Conservation (phyloP, 2,329 filamentous ascomycete genomes). For the Raffaelea deltoideospora region DNA sequence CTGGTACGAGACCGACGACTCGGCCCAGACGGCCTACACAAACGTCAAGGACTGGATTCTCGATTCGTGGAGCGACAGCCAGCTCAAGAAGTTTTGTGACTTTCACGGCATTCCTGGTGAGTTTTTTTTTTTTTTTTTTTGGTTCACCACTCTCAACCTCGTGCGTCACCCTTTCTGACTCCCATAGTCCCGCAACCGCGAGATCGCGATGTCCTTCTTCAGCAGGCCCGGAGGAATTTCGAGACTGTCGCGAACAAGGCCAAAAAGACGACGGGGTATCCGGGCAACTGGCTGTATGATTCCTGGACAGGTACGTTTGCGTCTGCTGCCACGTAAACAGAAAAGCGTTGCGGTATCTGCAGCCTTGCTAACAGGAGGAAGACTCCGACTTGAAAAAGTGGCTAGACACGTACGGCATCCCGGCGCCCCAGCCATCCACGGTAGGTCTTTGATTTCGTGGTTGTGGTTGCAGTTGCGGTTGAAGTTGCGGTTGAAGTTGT, state of each 20-base stretch:
- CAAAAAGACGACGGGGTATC: constrained; percentile 70
- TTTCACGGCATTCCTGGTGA: constrained; percentile 63
- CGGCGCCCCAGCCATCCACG: constrained; percentile 66
- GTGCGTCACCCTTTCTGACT: neutral
- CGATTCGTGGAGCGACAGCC: constrained; percentile 87
- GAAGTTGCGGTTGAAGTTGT: too few species aligned
- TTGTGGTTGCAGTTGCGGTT: too few species aligned
- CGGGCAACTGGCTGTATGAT: constrained; percentile 86
- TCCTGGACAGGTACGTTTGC: constrained; percentile 49
- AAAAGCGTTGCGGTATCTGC: too few species aligned
- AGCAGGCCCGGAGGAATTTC: constrained; percentile 67
- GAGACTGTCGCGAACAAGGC: constrained; percentile 57
- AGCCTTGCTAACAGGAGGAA: too few species aligned
- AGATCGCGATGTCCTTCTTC: constrained; percentile 67
- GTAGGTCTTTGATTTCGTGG: too few species aligned
- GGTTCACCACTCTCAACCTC: neutral
- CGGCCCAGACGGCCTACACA: constrained; percentile 54
- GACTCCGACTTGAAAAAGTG: constrained; percentile 89
- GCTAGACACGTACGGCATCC: constrained; percentile 78
- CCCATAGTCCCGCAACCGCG: constrained; percentile 61
- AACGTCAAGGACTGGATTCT: constrained; percentile 83
- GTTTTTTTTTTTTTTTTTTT: constrained; percentile 3
- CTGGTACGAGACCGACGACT: constrained; percentile 71
- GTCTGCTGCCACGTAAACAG: neutral
- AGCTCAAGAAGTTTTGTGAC: constrained; percentile 86